A percentile compares a stretch with the other conserved stretches of the same genome.
These are phyloP conservation scores for Colletotrichum orbiculare DNA, from an alignment of 2,329 filamentous ascomycete genomes.

Conservation along the genomic window DNA sequence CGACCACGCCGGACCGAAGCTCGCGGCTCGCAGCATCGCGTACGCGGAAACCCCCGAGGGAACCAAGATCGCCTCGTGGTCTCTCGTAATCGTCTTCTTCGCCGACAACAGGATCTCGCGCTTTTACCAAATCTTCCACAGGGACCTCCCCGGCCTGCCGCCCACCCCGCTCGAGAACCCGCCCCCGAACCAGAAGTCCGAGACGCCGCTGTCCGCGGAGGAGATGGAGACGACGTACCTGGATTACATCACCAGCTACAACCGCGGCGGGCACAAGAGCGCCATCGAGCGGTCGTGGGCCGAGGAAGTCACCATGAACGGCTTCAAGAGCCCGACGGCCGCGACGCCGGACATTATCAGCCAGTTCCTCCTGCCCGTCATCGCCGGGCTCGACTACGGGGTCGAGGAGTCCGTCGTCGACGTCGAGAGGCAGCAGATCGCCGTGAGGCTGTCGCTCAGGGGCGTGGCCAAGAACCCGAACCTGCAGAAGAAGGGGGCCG, in stretches of 20 bases:
- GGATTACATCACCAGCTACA: constrained; percentile 23
- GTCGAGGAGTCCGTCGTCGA: constrained; percentile 21
- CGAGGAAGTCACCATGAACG: background rate
- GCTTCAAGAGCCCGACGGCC: background rate
- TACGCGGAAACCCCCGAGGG: background rate
- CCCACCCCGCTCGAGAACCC: background rate
- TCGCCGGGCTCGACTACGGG: constrained; percentile 17
- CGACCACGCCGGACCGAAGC: background rate
- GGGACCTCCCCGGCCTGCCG: background rate
- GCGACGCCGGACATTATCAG: background rate
- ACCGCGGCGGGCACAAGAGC: constrained; percentile 1
- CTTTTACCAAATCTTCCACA: constrained; percentile 9
- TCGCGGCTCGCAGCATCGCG: constrained; percentile 14
- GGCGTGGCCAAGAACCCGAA: constrained; percentile 18
- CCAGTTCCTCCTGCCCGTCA: background rate
- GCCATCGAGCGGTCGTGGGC: constrained; percentile 9
- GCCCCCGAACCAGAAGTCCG: background rate
- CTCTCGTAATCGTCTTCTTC: constrained; percentile 21
- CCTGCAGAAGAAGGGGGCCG: background rate
- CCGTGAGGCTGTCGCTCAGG: constrained; percentile 13
- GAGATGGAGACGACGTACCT: background rate
- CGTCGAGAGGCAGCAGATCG: constrained; percentile 17
- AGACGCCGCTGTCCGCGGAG: constrained; percentile 2
- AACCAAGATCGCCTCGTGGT: constrained; percentile 1
- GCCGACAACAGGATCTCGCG: constrained; percentile 13